Evolutionary conservation across 345 rosid genomes (phyloP).

Genomic region (Eucalyptus lansdowneana): DNA sequence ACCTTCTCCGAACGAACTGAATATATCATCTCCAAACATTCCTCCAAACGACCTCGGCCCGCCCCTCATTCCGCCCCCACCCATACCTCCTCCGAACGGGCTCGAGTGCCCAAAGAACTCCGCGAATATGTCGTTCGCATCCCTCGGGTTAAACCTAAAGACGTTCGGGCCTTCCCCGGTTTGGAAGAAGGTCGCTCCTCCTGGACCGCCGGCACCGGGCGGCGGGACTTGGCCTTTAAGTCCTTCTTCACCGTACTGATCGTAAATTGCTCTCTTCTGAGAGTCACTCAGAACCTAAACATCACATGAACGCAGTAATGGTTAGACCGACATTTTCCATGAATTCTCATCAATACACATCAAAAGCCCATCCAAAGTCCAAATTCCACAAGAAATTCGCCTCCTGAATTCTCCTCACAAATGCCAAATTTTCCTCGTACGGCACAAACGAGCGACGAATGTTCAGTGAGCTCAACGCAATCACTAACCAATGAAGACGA

Average conservation of each 20-base stretch:
- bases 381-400: background rate
- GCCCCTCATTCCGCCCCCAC: constrained; percentile 23
- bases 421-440: background rate
- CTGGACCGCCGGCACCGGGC: constrained; percentile 47
- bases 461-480: background rate
- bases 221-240: constrained; percentile 72
- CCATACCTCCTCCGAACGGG: constrained; percentile 42
- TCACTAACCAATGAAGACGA: background rate
- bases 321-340: background rate
- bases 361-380: background rate
- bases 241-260: constrained; percentile 84
- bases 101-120: constrained; percentile 60
- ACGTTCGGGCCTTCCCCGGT: constrained; percentile 54
- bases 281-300: constrained; percentile 76
- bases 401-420: background rate
- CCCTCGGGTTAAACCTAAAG: constrained; percentile 60
- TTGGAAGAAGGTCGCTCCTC: constrained; percentile 59
- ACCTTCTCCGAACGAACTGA: constrained; percentile 36
- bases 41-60: constrained; percentile 33
- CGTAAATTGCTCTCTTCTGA: constrained; percentile 66
- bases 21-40: constrained; percentile 60
- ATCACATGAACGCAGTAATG: background rate
- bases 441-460: background rate
- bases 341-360: background rate
- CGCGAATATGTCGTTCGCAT: constrained; percentile 56